Evolutionary conservation across 257 asterid genomes (phyloP), one percentile per base, ranked within the genome.

Genomic region (Solanum chiquidenum): DNA sequence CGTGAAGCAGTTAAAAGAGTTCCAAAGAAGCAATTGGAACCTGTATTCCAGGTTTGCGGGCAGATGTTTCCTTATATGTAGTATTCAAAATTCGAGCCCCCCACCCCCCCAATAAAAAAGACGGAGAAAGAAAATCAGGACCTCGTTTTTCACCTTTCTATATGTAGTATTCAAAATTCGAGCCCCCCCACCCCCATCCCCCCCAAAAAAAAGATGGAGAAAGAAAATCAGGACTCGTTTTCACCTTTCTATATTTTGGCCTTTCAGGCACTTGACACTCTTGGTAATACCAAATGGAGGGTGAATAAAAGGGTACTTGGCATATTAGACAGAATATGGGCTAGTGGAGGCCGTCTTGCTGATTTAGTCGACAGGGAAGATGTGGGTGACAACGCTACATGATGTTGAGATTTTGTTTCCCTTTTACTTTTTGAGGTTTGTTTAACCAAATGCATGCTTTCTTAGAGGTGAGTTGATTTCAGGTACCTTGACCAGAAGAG

Each of bases 271-370:
- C 98, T 97, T 88, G 88, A 96, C 90, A 94, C 98, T 16, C 99
- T 97, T 83, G 99, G 99, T 74, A 93, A 89, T 90, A 96, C 99
- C 74, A 97, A 94, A 89, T 97, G 99, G 99, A 95, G 94, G 95
- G 93, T 96, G 88, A 97, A 96, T 91, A 97, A 93, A 91, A 95
- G 94, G 93, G 90, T 96, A 83, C 93, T 97, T 85, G 89, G 94
- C 89, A 90, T 95, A 44, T 87, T 97, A 46, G 99, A 96, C 90
- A 92, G 99, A 91, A 92, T 97, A 87, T 97, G 99, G 99, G 95
- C 98, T 84, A 92, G 90, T 89, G 99, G 99, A 69, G 99, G 99
- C 16, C 91, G 93, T 72, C 90, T 97, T 86, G 99, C 98, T 20
- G 98, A 94, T 88, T 91, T 97, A 92, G 98, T 97, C 64, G 98